Evolutionary conservation across 2,329 filamentous ascomycete genomes (phyloP).

Genomic region (Cercospora janseana): DNA sequence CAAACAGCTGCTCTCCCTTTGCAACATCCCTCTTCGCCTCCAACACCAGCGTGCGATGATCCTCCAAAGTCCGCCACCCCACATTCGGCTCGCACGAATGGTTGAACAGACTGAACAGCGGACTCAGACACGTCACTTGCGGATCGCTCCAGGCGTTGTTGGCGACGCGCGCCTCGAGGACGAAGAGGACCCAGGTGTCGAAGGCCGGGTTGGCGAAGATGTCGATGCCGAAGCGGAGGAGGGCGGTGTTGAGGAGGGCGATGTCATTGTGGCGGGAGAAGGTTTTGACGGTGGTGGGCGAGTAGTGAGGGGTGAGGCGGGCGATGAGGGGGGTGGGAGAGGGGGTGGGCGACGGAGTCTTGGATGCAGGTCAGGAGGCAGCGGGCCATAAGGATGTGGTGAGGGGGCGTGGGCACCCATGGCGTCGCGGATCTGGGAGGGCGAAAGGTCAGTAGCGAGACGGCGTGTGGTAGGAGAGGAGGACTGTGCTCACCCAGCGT

Average conservation of each 20-base stretch:
- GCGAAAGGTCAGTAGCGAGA: not conserved
- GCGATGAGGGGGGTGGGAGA: constrained; percentile 32
- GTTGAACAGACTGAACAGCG: constrained; percentile 91
- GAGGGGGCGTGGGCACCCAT: constrained; percentile 7
- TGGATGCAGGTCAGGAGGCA: constrained; percentile 25
- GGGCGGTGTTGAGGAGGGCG: constrained; percentile 65
- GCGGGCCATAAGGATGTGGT: constrained; percentile 25
- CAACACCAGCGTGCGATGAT: constrained; percentile 27
- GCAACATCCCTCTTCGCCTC: constrained; percentile 15
- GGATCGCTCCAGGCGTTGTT: constrained; percentile 73
- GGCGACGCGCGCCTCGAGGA: constrained; percentile 83
- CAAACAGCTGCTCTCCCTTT: constrained; percentile 34
- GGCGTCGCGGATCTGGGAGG: constrained; percentile 19
- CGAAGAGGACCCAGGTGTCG: constrained; percentile 82
- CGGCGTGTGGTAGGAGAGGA: constrained; percentile 16
- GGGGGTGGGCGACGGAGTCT: constrained; percentile 25
- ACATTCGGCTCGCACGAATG: constrained; percentile 94
- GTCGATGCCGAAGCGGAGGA: constrained; percentile 78
- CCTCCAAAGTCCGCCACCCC: constrained; percentile 61
- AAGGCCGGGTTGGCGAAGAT: constrained; percentile 61
- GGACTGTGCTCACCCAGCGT: constrained; percentile 22
- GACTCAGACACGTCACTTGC: constrained; percentile 57
- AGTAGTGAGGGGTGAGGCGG: constrained; percentile 32
- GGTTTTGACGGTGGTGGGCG: constrained; percentile 30
- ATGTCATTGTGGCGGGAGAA: constrained; percentile 74